These are phyloP conservation scores for Pterocarpus santalinus DNA, from an alignment of 306 rosid species.

Conservation along the genomic window DNA sequence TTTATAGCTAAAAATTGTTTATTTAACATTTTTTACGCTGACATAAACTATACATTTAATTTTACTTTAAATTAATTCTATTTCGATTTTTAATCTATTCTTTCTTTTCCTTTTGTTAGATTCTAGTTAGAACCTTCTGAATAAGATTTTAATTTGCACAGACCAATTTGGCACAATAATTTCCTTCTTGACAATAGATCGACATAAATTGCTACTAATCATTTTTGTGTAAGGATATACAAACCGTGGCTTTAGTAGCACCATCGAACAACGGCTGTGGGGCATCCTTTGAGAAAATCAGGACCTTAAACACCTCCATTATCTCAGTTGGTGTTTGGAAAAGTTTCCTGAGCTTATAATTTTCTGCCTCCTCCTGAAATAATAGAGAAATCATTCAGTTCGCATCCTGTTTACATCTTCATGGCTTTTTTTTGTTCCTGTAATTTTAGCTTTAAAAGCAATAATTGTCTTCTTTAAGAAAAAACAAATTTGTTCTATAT, in stretches of 20 bases:
- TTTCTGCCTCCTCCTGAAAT: conserved; percentile 40
- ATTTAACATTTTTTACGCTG: background rate
- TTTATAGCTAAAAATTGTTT: too few relatives aligned
- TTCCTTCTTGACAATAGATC: too few relatives aligned
- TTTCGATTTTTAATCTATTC: too few relatives aligned
- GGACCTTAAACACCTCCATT: conserved; percentile 35
- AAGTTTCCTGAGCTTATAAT: conserved; percentile 1
- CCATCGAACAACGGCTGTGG: conserved; percentile 58
- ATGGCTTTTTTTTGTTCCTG: background rate
- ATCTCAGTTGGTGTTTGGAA: conserved; percentile 47
- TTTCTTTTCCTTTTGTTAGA: too few relatives aligned
- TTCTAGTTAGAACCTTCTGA: too few relatives aligned
- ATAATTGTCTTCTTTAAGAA: too few relatives aligned
- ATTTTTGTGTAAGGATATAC: background rate
- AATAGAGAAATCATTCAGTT: background rate
- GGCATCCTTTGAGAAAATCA: conserved; percentile 42
- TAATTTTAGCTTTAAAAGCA: too few relatives aligned
- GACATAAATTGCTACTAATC: too few relatives aligned
- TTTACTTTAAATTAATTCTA: background rate
- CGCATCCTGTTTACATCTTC: too few relatives aligned
- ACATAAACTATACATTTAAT: background rate
- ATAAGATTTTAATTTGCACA: too few relatives aligned
- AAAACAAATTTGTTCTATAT: too few relatives aligned
- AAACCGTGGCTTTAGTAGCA: conserved; percentile 40
- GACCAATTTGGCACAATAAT: too few relatives aligned